Evolutionary conservation across 202 grass and related monocot species (phyloP).

Genomic region (Zoysia matrella): DNA sequence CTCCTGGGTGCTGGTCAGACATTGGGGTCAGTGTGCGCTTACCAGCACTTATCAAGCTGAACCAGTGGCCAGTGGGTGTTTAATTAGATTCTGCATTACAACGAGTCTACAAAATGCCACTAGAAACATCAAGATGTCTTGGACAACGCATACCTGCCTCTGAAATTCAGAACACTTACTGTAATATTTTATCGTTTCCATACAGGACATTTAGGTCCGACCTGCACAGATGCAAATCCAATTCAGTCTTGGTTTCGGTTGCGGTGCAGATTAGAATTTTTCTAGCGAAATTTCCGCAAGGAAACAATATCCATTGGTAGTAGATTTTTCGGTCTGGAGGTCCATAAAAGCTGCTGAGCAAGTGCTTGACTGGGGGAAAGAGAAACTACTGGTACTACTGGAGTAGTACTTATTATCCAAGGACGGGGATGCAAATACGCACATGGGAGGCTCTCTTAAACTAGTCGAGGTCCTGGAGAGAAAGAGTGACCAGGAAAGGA

Average conservation of each 20-base stretch:
- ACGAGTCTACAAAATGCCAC: background rate
- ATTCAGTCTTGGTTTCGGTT: background rate
- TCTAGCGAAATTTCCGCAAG: background rate
- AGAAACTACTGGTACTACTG: background rate
- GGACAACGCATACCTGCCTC: background rate
- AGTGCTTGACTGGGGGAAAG: background rate
- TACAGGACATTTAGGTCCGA: background rate
- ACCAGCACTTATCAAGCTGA: conserved; percentile 40
- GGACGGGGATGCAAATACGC: conserved; percentile 2
- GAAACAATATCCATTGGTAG: background rate
- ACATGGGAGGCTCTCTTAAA: background rate
- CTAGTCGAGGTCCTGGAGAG: background rate
- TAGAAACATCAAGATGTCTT: background rate
- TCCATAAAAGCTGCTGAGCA: background rate
- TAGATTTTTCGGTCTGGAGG: background rate
- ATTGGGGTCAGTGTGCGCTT: background rate
- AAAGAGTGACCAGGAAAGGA: background rate
- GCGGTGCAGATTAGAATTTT: background rate
- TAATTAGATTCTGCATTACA: background rate
- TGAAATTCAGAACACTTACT: background rate
- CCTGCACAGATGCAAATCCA: background rate
- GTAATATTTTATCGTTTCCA: background rate
- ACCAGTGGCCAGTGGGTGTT: conserved; percentile 4
- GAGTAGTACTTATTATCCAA: background rate
- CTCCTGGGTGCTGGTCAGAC: conserved; percentile 9